Evolutionary conservation across 202 grass and related monocot species (phyloP), one percentile per base, ranked within the genome.

Genomic region (Elaeis oleifera): DNA sequence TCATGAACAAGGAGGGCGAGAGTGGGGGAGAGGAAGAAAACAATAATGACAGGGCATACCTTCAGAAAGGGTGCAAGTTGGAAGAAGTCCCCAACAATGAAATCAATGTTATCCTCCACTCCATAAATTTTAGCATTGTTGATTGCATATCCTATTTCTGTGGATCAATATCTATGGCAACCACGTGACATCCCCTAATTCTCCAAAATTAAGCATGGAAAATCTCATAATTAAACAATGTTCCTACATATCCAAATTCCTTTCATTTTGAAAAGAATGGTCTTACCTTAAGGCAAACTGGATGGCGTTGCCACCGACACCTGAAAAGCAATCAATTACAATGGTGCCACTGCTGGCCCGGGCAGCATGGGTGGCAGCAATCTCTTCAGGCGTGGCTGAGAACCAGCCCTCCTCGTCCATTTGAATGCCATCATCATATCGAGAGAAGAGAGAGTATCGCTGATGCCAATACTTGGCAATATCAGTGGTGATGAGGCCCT

Each of bases 391-490:
- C 25, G 82, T 90, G 22, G 60, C 73, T n/a, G 87, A 90, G 72
- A 77, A 90, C 87, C 87, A 90, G 55, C 79, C 79, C 76, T 90
- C 82, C 5, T 80, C 65, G 73, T 90, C 87, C 87, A 90, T 74
- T 21, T 69, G 72, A 63, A 90, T 74, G 69, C 87, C 87, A 16
- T 65, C 69, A 68, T 90, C 87, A 65, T 80, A 90, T 20, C 81
- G 69, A 22, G 73, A 77, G 76, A 90, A 90, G 60, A 90, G 75
- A 69, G 56, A 77, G 69, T 80, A 71, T 16, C 76, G 69, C 56
- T 82, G 69, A 6, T 16, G 24, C 86, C 79, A 90, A 68, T 90
- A 90, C 64, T 85, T 85, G 21, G 68, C 79, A 3, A 68, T 23
- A 8, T 26, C 6, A 13, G 28, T 26, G 50, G 1, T 56, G 28